Evolutionary conservation across 176 grass and related monocot genomes (phyloP), one percentile per base, ranked within the genome.

Genomic region (Dendrocalamus sinicus): DNA sequence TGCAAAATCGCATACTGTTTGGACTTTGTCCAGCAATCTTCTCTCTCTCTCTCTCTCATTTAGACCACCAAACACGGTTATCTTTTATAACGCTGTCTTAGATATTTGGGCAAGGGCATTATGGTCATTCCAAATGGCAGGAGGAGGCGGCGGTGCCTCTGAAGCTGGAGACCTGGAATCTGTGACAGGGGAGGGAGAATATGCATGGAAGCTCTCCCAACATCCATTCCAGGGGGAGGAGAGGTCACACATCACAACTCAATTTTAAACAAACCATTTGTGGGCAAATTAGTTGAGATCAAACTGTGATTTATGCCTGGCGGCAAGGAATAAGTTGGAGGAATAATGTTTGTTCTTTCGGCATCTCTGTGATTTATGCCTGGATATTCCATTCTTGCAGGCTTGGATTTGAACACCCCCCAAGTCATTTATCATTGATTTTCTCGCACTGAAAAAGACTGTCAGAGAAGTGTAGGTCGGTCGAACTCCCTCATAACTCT

Each of bases 341-440:
- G 77, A 52, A 85, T 75, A 16, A 43, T 71, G 63, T 77, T 67
- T 86, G 81, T 86, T 72, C 84, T 41, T 7, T 3, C 5, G 72
- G 88, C 39, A 90, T 67, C 78, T 40, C 12, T 2, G 47, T 24
- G 65, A 11, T 65, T 9, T 82, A 53, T 82, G 30, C 78, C 13
- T 82, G 89, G 58, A 90, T 83, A 90, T 90, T 86, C 89, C 84
- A 28, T 83, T 20, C 67, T 32, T 23, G 57, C 11, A 78, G 9
- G 28, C 0, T 12, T 67, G 19, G 43, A 39, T 55, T 82, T 79
- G 23, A 79, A 35, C 30, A 19, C 59, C 8, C 57, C 12, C 22
- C 58, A 22, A 75, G 55, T 65, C 57, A 23, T 11, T 1, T 60
- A 60, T n/a, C 57, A 11, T 60, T 41, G 14, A 13, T 51, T 43